Base-by-base conservation (phyloP, 306 rosid genomes). In the Quercus wislizeni region DNA sequence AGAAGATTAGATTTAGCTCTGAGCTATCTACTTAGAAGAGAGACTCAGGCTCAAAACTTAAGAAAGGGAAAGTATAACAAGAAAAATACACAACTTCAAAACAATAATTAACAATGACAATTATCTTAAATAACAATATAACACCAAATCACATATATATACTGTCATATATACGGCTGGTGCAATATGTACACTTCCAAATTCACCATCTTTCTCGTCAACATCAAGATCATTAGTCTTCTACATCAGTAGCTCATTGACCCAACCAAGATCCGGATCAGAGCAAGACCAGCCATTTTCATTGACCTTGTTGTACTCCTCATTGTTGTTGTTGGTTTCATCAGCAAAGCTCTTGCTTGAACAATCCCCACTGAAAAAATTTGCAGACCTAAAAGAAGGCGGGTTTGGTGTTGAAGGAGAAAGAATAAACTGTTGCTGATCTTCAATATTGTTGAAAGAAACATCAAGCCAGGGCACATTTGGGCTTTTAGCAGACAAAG, bases 211-310 rank as follows among this genome's bases (percentile, higher is more conserved):
- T 11, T 64, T 82, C 4, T 79, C 58, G 52, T 74, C 85, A 15
- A 54, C 82, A 54, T 72, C 33, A 20, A 82, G 56, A 14, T 20
- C 23, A 38, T 38, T 38, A 6, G 56, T 18, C 55, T 46, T 35
- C 82, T 91, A 92, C 97, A 84, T 92, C 76, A 95, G 82, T 69
- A 95, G 88, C 13, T 95, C 99, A 76, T 95, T 88, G 23, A 95
- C 92, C 99, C 99, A 95, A 21, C 94, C 97, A 9, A 95, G 85
- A 90, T 95, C 98, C 0, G 93, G 99, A 70, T 69, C 83, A 3
- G 86, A 68, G 70, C 84, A 78, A 27, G 64, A 56, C 51, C 77
- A 73, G 0, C 80, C 88, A 79, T 78, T 82, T 14, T 43, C 78
- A 57, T 38, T 79, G 35, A 19, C 65, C 79, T 57, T 52, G 61